Evolutionary conservation across 2,329 filamentous ascomycete genomes (phyloP).

Genomic region (Alternaria angustiovoidea): DNA sequence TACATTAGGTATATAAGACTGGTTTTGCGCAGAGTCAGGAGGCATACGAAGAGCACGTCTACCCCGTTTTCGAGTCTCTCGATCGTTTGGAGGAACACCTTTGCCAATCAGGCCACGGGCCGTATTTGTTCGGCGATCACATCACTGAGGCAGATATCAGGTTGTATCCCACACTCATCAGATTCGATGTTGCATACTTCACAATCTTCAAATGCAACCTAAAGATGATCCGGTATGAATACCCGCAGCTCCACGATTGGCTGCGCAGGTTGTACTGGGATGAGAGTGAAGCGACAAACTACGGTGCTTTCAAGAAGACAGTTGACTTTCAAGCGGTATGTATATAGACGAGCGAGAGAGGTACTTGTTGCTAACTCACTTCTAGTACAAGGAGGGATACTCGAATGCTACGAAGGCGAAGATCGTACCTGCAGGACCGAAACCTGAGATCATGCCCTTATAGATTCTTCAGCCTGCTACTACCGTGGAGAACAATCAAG

Average conservation of each 20-base stretch:
- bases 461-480: not conserved
- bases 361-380: not conserved
- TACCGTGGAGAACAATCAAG: fast-evolving
- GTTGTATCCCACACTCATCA: conserved; percentile 57
- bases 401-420: conserved; percentile 17
- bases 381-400: conserved; percentile 24
- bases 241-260: conserved; percentile 80
- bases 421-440: conserved; percentile 25
- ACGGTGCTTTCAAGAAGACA: conserved; percentile 37
- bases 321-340: conserved; percentile 25
- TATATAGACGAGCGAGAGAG: not conserved
- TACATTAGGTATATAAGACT: conserved; percentile 56
- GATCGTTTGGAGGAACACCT: conserved; percentile 79
- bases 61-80: conserved; percentile 75
- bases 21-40: conserved; percentile 86
- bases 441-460: conserved; percentile 20
- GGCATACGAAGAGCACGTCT: conserved; percentile 80
- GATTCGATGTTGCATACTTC: conserved; percentile 61
- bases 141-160: conserved; percentile 86
- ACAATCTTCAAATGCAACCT: conserved; percentile 78
- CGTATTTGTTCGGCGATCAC: conserved; percentile 76
- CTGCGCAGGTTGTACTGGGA: conserved; percentile 85
- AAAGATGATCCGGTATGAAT: conserved; percentile 80
- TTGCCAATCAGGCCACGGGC: conserved; percentile 54
- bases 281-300: conserved; percentile 33